Evolutionary conservation across 345 rosid species (phyloP), one percentile per base, ranked within the genome.

Genomic region (Microthlaspi erraticum): DNA sequence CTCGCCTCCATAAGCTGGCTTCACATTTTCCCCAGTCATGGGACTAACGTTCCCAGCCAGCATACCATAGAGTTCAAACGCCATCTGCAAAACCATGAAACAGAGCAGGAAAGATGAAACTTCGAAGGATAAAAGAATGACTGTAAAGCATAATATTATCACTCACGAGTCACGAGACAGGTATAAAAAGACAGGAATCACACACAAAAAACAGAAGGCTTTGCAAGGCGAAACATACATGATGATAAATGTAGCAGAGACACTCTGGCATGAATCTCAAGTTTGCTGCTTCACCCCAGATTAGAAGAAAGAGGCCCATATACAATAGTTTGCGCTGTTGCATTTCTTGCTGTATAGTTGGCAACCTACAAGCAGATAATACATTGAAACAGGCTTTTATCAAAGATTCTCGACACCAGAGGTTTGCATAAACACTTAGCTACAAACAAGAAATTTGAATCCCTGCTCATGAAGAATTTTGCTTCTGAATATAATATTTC

Each of bases 281-380:
- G 81, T 95, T 95, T 8, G 99, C 98, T 71, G 99, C 97, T 82
- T 95, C 99, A 51, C 99, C 99, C 99, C 99, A 95, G 59, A 95
- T 95, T 66, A 95, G 82, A 77, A 95, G 98, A 84, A 88, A 95
- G 32, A 95, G 79, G 68, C 91, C 97, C 98, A 95, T 92, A 79
- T 95, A 95, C 13, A 95, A 75, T 74, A 95, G 81, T 70, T 92
- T 95, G 20, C 99, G 88, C 67, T 95, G 99, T 77, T 95, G 99
- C 85, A 95, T 92, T 78, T 95, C 99, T 77, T 95, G 99, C 58
- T 95, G 99, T 77, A 92, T 95, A 41, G 97, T 92, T n/a, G 99
- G 99, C 78, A 95, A 80, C 99, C 99, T 95, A 80, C 76, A 79
- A 67, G 50, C 38, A 53, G 12, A 75, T 54, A 41, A 61, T 26